Percentiles rank a stretch among this genome's conserved stretches.
These are phyloP conservation scores for Mucor indicus DNA, from an alignment of 371 early-diverging fungal genomes.

Conservation along the genomic window DNA sequence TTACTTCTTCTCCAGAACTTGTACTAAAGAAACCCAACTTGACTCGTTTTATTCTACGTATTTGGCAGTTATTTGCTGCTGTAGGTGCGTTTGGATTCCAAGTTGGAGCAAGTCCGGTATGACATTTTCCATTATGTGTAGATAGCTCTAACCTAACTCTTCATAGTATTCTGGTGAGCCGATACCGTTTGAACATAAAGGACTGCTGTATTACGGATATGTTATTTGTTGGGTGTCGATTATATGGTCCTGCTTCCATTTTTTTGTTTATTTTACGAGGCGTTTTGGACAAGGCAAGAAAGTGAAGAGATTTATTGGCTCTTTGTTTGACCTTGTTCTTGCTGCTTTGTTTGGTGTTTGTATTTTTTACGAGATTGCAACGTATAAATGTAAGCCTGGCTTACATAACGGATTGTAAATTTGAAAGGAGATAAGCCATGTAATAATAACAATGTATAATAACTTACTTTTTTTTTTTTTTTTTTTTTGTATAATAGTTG, in stretches of 20 bases:
- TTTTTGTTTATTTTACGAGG: conserved; percentile 29
- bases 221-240: conserved; percentile 23
- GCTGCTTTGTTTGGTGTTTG: conserved; percentile 34
- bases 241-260: conserved; percentile 23
- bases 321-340: conserved; percentile 18
- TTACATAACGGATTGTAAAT: conserved; percentile 33
- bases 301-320: conserved; percentile 22
- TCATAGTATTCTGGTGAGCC: conserved; percentile 14
- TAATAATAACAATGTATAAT: too few species aligned
- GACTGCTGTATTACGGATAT: conserved; percentile 23
- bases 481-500: conserved; percentile 15
- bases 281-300: conserved; percentile 25
- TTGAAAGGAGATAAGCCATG: not conserved
- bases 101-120: conserved; percentile 36
- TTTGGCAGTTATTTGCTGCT: conserved; percentile 31
- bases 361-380: conserved; percentile 25
- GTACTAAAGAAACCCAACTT: conserved; percentile 4
- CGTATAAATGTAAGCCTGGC: conserved; percentile 32
- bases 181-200: conserved; percentile 15
- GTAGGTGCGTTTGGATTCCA: conserved; percentile 41
- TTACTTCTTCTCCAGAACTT: not conserved
- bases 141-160: not conserved
- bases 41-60: conserved; percentile 16
- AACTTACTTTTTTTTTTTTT: too few species aligned
- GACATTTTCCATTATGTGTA: not conserved